Conservation (phyloP, 805 yeast genomes). For the Lachancea meyersii region DNA sequence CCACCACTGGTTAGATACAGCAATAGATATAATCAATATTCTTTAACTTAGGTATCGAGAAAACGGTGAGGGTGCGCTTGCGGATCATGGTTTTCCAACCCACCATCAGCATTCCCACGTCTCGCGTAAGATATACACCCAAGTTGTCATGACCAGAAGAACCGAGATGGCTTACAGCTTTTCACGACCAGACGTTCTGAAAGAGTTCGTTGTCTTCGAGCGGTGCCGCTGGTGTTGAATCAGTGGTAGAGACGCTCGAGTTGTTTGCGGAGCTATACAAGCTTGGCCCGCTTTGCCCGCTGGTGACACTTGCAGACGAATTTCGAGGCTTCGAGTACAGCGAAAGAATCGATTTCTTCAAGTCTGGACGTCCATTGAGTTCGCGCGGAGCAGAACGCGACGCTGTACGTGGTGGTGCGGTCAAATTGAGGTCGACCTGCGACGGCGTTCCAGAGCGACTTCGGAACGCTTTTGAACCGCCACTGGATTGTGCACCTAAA, state of each 20-base stretch:
- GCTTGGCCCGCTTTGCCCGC: conserved; percentile 5
- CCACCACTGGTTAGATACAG: conserved; percentile 71
- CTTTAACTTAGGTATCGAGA: background rate
- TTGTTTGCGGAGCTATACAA: conserved; percentile 8
- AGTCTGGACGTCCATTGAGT: conserved; percentile 55
- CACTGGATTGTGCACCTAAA: background rate
- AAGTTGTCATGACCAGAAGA: too few species aligned
- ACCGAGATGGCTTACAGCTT: background rate
- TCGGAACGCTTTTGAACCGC: background rate
- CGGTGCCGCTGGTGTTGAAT: conserved; percentile 9
- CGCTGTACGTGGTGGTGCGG: conserved; percentile 6
- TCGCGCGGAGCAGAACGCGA: conserved; percentile 7
- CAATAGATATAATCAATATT: background rate
- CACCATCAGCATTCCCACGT: too few species aligned
- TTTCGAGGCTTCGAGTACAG: conserved; percentile 59
- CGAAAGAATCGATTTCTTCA: conserved; percentile 87
- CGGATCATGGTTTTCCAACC: too few species aligned
- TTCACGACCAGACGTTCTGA: conserved; percentile 62
- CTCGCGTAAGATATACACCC: too few species aligned
- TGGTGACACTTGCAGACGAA: conserved; percentile 5
- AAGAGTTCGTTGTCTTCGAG: conserved; percentile 57
- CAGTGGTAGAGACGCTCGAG: conserved; percentile 11
- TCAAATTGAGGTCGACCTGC: conserved; percentile 10
- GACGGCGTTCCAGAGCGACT: conserved; percentile 7
- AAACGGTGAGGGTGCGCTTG: background rate